Evolutionary conservation across 2,329 filamentous ascomycete species (phyloP).

Genomic region (Aspergillus sp.): DNA sequence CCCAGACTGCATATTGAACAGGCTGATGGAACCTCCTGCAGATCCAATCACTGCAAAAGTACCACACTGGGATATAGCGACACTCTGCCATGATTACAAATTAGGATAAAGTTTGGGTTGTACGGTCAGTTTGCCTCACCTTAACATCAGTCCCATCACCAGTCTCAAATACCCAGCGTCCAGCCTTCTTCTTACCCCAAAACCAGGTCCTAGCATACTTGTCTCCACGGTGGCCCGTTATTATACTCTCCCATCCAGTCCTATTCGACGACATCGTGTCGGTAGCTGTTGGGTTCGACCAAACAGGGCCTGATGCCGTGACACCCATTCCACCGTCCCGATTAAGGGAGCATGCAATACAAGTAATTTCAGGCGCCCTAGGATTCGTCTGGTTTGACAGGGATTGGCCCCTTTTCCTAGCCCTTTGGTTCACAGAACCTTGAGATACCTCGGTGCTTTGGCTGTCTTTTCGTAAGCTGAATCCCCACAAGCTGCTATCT

Average conservation of each 20-base stretch:
- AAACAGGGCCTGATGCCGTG: slow-evolving; percentile 74
- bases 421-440: slow-evolving; percentile 81
- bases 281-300: slow-evolving; percentile 72
- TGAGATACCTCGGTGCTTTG: slow-evolving; percentile 94
- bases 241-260: slow-evolving; percentile 95
- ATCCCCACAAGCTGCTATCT: slow-evolving; percentile 92
- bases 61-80: slow-evolving; percentile 86
- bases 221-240: slow-evolving; percentile 88
- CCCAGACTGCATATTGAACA: slow-evolving; percentile 96
- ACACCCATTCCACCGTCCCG: slow-evolving; percentile 92
- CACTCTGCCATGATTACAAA: slow-evolving; percentile 57
- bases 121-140: slow-evolving; percentile 26
- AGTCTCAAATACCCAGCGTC: slow-evolving; percentile 88
- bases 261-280: slow-evolving; percentile 70
- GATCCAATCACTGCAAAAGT: slow-evolving; percentile 93
- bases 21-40: slow-evolving; percentile 77
- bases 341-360: slow-evolving; percentile 87
- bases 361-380: slow-evolving; percentile 89
- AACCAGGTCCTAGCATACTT: slow-evolving; percentile 92
- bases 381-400: slow-evolving; percentile 48
- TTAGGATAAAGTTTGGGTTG: background rate
- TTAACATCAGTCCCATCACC: slow-evolving; percentile 77
- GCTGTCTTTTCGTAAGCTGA: slow-evolving; percentile 90
- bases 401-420: slow-evolving; percentile 64
- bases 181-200: slow-evolving; percentile 91